Percentiles rank a stretch among this genome's conserved stretches.
Conservation (phyloP, 768 basidiomycete species). For the Trametes cubensis region DNA sequence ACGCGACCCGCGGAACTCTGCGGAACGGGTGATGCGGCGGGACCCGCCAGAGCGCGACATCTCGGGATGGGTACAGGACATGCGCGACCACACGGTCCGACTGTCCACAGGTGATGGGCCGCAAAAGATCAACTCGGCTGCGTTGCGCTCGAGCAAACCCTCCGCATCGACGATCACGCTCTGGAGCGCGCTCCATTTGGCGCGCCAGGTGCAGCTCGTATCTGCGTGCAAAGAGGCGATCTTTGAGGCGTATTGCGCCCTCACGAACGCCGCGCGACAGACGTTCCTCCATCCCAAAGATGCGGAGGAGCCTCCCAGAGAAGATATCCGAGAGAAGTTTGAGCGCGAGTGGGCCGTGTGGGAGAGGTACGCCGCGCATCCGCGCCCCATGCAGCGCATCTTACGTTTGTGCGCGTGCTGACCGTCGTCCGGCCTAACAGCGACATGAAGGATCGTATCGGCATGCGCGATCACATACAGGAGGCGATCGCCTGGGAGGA, state of each 20-base stretch:
- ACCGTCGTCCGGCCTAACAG: constrained; percentile 37
- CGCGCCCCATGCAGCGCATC: constrained; percentile 12
- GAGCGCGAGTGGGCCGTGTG: constrained; percentile 70
- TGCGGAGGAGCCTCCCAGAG: constrained; percentile 6
- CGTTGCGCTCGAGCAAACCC: constrained; percentile 15
- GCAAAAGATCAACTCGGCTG: not conserved
- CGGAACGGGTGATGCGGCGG: not conserved
- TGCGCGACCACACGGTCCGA: constrained; percentile 11
- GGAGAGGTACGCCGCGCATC: constrained; percentile 57
- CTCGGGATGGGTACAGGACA: constrained; percentile 8
- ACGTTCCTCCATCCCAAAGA: constrained; percentile 22
- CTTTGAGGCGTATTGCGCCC: constrained; percentile 60
- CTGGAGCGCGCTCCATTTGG: constrained; percentile 68
- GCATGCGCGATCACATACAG: constrained; percentile 54
- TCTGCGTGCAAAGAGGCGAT: constrained; percentile 70
- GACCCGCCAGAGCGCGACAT: not conserved
- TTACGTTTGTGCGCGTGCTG: not conserved
- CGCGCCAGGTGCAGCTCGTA: constrained; percentile 57
- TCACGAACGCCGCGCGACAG: constrained; percentile 37
- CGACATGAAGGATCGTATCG: constrained; percentile 76
- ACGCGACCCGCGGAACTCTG: not conserved
- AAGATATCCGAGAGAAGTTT: constrained; percentile 54
- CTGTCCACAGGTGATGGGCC: constrained; percentile 12
- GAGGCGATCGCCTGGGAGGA: constrained; percentile 55
- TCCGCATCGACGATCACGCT: constrained; percentile 39